phyloP scores from a whole-genome alignment of 768 basidiomycete species.

The Suillus brevipes region DNA sequence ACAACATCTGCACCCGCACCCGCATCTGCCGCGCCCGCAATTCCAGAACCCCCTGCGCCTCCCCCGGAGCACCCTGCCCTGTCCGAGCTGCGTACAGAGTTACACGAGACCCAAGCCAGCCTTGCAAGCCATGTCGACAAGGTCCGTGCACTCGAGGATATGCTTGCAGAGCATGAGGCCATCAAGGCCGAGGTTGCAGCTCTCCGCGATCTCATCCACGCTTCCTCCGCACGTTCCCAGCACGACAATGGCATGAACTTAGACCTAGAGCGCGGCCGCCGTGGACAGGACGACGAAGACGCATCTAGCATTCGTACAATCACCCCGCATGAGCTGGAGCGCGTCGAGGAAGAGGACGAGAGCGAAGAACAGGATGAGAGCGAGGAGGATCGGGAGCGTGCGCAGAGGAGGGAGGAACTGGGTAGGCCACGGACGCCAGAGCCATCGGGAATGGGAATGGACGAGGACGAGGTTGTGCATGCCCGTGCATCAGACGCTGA shows the following conservation, averaged over 20 bases:
- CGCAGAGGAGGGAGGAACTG: constrained; percentile 49
- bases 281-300: constrained; percentile 62
- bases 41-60: constrained; percentile 21
- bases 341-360: constrained; percentile 76
- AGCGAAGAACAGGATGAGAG: constrained; percentile 43
- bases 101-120: constrained; percentile 80
- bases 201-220: constrained; percentile 71
- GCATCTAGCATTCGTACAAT: constrained; percentile 71
- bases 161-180: constrained; percentile 81
- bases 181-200: constrained; percentile 76
- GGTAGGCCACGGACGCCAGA: constrained; percentile 82
- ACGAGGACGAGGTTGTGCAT: constrained; percentile 34
- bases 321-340: constrained; percentile 65
- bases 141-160: constrained; percentile 78
- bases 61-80: constrained; percentile 25
- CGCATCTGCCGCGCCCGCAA: constrained; percentile 10
- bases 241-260: constrained; percentile 12
- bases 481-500: constrained; percentile 28
- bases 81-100: constrained; percentile 74
- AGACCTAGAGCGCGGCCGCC: constrained; percentile 16
- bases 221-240: constrained; percentile 27
- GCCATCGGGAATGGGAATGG: constrained; percentile 60
- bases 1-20: constrained; percentile 26
- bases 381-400: constrained; percentile 50
- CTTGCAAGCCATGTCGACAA: constrained; percentile 80